Conservation (phyloP, 768 basidiomycete species). For the Amanita inopinata region DNA sequence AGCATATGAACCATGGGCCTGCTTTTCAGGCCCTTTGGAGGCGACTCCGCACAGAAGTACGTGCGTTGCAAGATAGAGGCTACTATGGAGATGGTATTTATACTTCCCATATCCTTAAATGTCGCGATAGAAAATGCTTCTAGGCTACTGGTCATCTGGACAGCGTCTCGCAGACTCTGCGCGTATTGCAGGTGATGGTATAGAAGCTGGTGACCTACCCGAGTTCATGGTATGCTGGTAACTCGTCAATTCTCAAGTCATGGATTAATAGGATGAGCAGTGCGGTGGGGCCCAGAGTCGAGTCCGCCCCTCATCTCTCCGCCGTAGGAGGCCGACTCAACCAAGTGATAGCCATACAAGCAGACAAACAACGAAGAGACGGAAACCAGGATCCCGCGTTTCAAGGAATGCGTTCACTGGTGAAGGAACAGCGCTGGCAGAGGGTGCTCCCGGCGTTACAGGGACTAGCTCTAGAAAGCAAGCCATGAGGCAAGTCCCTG, state of each 20-base stretch:
- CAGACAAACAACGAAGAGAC: conserved; percentile 56
- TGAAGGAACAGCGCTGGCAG: conserved; percentile 42
- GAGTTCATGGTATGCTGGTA: conserved; percentile 58
- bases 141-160: conserved; percentile 81
- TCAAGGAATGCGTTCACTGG: conserved; percentile 51
- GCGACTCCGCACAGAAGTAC: conserved; percentile 54
- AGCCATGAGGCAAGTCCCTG: conserved; percentile 44
- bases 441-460: conserved; percentile 22
- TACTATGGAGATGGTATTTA: conserved; percentile 74
- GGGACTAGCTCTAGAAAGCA: conserved; percentile 66
- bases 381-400: conserved; percentile 66
- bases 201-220: conserved; percentile 51
- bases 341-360: conserved; percentile 31
- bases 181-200: conserved; percentile 37
- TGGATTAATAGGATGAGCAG: conserved; percentile 22
- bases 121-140: conserved; percentile 1
- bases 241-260: background rate
- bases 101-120: background rate
- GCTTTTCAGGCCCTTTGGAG: conserved; percentile 71
- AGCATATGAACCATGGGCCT: conserved; percentile 79
- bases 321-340: conserved; percentile 27
- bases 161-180: conserved; percentile 59
- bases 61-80: conserved; percentile 58
- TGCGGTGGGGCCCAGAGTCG: conserved; percentile 74
- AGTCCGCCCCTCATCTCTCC: conserved; percentile 40